Evolutionary conservation across 2,329 filamentous ascomycete species (phyloP).

Genomic region (Colletotrichum abscissum): DNA sequence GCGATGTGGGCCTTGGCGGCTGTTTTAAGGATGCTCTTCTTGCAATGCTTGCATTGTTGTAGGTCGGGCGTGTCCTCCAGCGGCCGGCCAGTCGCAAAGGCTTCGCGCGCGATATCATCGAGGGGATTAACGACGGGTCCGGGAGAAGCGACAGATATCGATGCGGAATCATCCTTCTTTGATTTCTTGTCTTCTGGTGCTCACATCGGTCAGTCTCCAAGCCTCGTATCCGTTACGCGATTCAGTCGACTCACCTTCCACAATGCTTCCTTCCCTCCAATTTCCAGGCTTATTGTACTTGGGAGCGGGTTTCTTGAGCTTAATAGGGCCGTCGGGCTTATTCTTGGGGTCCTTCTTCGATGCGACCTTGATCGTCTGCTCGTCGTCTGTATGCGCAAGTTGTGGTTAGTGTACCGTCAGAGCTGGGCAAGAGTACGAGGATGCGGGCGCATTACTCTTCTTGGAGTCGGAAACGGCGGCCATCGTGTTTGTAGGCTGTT

Average conservation of each 20-base stretch:
- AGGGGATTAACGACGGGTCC: conserved; percentile 73
- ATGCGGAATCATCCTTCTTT: conserved; percentile 54
- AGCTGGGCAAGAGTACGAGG: background rate
- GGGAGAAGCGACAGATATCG: conserved; percentile 56
- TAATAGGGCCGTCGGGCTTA: conserved; percentile 61
- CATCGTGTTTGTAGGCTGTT: conserved; percentile 4
- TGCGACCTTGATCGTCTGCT: conserved; percentile 72
- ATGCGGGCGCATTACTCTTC: conserved; percentile 26
- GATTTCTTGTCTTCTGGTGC: conserved; percentile 65
- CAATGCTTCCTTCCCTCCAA: conserved; percentile 75
- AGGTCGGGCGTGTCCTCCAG: conserved; percentile 84
- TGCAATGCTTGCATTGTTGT: conserved; percentile 93
- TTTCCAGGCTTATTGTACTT: conserved; percentile 76
- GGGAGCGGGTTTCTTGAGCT: conserved; percentile 71
- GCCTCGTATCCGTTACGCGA: background rate
- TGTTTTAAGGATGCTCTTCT: conserved; percentile 83
- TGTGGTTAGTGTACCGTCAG: background rate
- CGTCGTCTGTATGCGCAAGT: conserved; percentile 54
- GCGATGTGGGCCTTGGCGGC: conserved; percentile 84
- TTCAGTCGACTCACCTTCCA: conserved; percentile 62
- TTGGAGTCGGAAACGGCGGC: conserved; percentile 33
- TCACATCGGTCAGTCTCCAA: conserved; percentile 1
- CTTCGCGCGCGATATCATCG: conserved; percentile 80
- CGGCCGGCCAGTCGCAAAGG: conserved; percentile 84
- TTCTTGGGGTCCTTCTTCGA: conserved; percentile 64